Evolutionary conservation across 2,329 filamentous ascomycete species (phyloP), one percentile per base, ranked within the genome.

Genomic region (Canariomyces notabilis): DNA sequence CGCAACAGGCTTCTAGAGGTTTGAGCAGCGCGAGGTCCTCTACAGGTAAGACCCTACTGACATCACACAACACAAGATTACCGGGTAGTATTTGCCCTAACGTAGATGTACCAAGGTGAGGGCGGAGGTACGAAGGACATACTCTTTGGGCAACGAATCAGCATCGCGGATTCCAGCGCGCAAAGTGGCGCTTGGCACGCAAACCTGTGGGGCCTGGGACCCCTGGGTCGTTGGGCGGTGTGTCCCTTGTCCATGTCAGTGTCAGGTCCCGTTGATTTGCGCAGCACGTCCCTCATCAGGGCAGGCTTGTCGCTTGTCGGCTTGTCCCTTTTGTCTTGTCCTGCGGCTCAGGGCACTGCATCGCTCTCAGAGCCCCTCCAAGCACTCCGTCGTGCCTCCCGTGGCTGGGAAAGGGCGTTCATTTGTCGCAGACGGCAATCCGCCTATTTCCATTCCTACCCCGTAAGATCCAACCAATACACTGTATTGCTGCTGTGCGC

Each of bases 401-500:
- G 21, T 33, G 32, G 23, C 50, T 53, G 46, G 38, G 38, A 29
- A 45, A 37, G 48, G 43, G 54, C 41, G 43, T 52, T 52, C 50
- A 55, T 56, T 56, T 61, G 62, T 66, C 62, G 59, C 64, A 65
- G 62, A 58, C 57, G 55, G 49, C 55, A 62, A 62, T 59, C 58
- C 60, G 58, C 59, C 61, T 61, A 59, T 61, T 61, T 55, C 51
- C 49, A 53, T 54, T 55, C 49, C 53, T 57, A 48, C 47, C 46
- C 48, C 49, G 53, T 47, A 60, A 59, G 57, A 60, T 56, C 58
- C 60, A 58, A 62, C n/a, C n/a, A n/a, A n/a, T n/a, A n/a, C 61
- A 62, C 50, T 61, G 61, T 58, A 60, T 65, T 61, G 62, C 63
- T 57, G 61, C 61, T 55, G 58, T 59, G 62, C 60, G 59, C 59